Base-by-base conservation (phyloP, 2,329 filamentous ascomycete genomes). In the Ophiostoma triangulosporum region DNA sequence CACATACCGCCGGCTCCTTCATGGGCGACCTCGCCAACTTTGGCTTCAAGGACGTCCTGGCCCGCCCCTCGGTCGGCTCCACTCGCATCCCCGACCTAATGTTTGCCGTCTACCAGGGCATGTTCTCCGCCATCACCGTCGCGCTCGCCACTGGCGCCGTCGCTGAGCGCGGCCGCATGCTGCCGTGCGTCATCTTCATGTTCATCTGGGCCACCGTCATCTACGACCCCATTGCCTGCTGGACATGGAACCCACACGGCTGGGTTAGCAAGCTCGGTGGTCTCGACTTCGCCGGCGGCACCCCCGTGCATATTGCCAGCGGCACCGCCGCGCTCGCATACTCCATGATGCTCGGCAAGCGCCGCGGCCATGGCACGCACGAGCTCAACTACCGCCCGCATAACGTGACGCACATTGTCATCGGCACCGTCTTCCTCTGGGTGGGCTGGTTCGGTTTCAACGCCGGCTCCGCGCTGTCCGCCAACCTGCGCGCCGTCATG, bases 371-470 rank as follows among this genome's bases (percentile, higher is more conserved):
- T 65, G 86, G 87, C 50, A 94, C 88, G 26, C 53, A 48, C 46
- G 84, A 89, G 64, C 75, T 95, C 61, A 94, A 94, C 71, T 95
- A 91, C 68, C 84, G 89, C 51, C 89, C 89, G 11, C 89, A 95
- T 72, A 95, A 95, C 62, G 88, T 94, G 48, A 93, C 88, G 3
- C 87, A 94, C 66, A 89, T 95, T 61, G 88, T 95, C 52, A 85
- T 94, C 54, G 89, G 89, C 29, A 95, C 89, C 3, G 88, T 95
- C 48, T 95, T 95, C 70, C 81, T 95, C n/a, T 95, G 89, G 88
- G 86, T 95, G 15, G 89, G 89, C 52, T 95, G 88, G 89, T 94
- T 95, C 63, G 89, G 89, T 46, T 95, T 95, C 80, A 95, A 95
- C 62, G 88, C 86, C 50, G 88, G 88, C 58, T 89, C 84, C 15